Percentiles rank a stretch among this genome's conserved stretches.
These are phyloP conservation scores for Pichia sp. DNA, from an alignment of 1,139 yeast genomes.

Conservation along the genomic window DNA sequence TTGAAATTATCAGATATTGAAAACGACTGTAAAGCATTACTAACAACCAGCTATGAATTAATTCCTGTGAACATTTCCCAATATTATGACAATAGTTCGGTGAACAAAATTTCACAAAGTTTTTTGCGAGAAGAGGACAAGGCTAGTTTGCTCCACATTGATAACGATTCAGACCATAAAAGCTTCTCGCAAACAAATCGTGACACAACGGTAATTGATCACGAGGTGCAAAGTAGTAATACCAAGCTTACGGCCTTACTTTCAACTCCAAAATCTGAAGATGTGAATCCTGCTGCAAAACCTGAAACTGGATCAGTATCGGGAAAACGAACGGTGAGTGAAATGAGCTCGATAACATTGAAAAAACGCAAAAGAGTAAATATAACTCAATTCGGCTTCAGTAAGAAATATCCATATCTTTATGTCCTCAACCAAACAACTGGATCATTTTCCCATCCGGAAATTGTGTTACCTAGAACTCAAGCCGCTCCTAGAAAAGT, in stretches of 20 bases:
- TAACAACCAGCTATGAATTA: not conserved
- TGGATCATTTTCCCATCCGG: not conserved
- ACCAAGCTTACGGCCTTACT: no score
- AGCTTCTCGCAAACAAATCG: no score
- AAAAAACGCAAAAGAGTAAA: constrained; percentile 2
- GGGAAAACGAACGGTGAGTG: not conserved
- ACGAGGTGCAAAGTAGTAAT: no score
- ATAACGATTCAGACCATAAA: no score
- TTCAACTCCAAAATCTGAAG: no score
- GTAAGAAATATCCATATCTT: constrained; percentile 12
- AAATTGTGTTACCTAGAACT: not conserved
- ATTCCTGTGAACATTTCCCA: no score
- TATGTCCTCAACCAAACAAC: constrained; percentile 12
- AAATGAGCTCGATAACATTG: constrained; percentile 5
- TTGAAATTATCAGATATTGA: constrained; percentile 2
- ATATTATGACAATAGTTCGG: no score
- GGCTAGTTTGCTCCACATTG: no score
- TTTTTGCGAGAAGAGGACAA: no score
- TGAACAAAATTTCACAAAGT: no score
- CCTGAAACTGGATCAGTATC: not conserved
- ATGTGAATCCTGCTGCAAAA: no score
- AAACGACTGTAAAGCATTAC: not conserved
- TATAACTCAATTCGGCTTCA: constrained; percentile 1
- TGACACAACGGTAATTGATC: no score
- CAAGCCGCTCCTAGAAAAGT: not conserved